Percentiles rank a stretch among this genome's conserved stretches.
Evolutionary conservation across 768 basidiomycete species (phyloP).

Genomic region (Hypsizygus marmoreus): DNA sequence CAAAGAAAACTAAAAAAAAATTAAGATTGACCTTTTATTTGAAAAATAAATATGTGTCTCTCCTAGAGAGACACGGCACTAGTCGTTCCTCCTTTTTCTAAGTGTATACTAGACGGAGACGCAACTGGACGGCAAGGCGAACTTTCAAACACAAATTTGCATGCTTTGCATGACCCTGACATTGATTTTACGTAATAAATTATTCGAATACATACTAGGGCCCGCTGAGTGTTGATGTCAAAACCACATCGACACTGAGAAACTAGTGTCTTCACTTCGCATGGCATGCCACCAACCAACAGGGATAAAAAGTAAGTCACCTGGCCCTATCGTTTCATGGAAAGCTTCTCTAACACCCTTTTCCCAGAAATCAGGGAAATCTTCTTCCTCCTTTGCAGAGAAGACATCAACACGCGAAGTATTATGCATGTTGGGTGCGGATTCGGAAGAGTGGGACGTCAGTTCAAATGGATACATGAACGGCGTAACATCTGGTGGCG

Average conservation of each 20-base stretch:
- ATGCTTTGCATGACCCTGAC: too few species aligned
- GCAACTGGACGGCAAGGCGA: too few species aligned
- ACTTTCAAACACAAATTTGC: too few species aligned
- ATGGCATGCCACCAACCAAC: constrained; percentile 96
- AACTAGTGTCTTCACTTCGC: constrained; percentile 79
- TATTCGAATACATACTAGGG: too few species aligned
- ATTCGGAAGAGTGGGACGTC: constrained; percentile 30
- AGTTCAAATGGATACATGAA: constrained; percentile 74
- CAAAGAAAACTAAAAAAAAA: too few species aligned
- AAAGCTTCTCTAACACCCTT: constrained; percentile 61
- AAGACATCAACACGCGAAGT: constrained; percentile 88
- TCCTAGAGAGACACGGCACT: too few species aligned
- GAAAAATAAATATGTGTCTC: too few species aligned
- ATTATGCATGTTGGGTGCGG: constrained; percentile 64
- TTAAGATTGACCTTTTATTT: too few species aligned
- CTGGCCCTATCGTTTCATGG: constrained; percentile 68
- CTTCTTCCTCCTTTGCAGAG: constrained; percentile 23
- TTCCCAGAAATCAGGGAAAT: constrained; percentile 55
- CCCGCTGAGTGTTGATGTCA: constrained; percentile 30
- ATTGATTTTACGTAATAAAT: too few species aligned
- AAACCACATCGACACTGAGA: constrained; percentile 93
- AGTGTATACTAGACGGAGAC: too few species aligned
- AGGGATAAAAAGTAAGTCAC: constrained; percentile 88
- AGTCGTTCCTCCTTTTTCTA: too few species aligned
- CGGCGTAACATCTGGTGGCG: constrained; percentile 59